These are phyloP conservation scores for Hypoxylon sp. DNA, from an alignment of 2,329 filamentous ascomycete genomes.

Conservation along the genomic window DNA sequence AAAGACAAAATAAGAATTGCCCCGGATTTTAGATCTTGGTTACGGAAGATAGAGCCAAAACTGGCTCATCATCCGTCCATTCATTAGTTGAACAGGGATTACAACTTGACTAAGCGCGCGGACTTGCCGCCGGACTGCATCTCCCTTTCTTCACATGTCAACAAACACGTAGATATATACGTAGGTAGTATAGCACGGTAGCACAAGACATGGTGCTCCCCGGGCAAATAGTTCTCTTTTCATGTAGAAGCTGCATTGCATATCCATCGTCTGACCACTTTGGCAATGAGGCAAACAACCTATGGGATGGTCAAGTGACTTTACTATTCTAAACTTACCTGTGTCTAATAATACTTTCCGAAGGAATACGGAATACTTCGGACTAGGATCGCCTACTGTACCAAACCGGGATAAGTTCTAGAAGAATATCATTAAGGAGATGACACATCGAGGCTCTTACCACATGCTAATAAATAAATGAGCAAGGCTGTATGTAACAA, in stretches of 20 bases:
- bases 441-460: slow-evolving; percentile 6
- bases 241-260: slow-evolving; percentile 22
- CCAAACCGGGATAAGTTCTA: slow-evolving; percentile 12
- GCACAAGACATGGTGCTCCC: slow-evolving; percentile 10
- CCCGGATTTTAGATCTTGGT: slow-evolving; percentile 33
- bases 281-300: slow-evolving; percentile 34
- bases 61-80: slow-evolving; percentile 16
- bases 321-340: slow-evolving; percentile 6
- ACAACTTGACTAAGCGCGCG: slow-evolving; percentile 19
- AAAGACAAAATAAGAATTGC: slow-evolving; percentile 7
- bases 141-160: slow-evolving; percentile 41
- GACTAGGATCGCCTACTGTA: slow-evolving; percentile 5
- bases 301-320: slow-evolving; percentile 27
- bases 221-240: slow-evolving; percentile 10
- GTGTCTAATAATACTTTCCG: slow-evolving; percentile 9
- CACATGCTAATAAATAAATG: background rate
- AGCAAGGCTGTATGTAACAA: background rate
- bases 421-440: slow-evolving; percentile 1
- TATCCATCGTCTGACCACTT: slow-evolving; percentile 30
- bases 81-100: slow-evolving; percentile 24
- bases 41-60: slow-evolving; percentile 21
- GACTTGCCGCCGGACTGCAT: slow-evolving; percentile 22
- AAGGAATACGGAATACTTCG: slow-evolving; percentile 18
- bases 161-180: slow-evolving; percentile 17
- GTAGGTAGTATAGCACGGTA: slow-evolving; percentile 7